phyloP scores from a whole-genome alignment of 495 filamentous ascomycete genomes.

The Margaritispora aquatica region DNA sequence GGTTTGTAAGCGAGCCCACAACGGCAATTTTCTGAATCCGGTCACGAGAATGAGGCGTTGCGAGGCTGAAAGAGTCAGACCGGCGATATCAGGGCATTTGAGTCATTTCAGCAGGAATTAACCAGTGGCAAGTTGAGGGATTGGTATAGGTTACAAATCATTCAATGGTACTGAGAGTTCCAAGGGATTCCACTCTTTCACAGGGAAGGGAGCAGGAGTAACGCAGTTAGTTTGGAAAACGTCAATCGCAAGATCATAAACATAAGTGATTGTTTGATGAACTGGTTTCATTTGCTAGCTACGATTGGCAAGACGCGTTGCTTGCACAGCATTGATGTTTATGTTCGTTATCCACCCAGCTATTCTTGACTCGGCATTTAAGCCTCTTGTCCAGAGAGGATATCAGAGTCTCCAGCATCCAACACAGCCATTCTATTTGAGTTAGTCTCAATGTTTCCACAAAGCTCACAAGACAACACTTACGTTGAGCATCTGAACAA shows the following conservation, averaged over 20 bases:
- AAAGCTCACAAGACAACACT: not conserved
- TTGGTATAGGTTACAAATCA: not conserved
- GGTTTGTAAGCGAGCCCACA: slow-evolving; percentile 15
- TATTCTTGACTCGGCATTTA: slow-evolving; percentile 31
- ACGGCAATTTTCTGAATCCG: slow-evolving; percentile 12
- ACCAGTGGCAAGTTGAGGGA: too few species aligned
- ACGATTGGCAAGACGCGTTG: too few species aligned
- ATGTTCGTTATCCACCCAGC: slow-evolving; percentile 2
- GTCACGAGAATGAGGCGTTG: not conserved
- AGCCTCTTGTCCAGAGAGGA: slow-evolving; percentile 64
- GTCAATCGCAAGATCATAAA: too few species aligned
- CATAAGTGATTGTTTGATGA: not conserved
- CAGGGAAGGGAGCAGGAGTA: too few species aligned
- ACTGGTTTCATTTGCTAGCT: not conserved
- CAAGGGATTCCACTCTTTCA: too few species aligned
- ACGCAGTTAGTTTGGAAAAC: not conserved
- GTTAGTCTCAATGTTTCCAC: not conserved
- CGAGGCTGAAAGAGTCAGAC: not conserved
- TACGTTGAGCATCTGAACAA: slow-evolving; percentile 77
- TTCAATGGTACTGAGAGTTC: too few species aligned
- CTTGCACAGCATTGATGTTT: not conserved
- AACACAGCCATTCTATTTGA: slow-evolving; percentile 67
- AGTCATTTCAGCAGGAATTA: not conserved
- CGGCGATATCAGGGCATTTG: not conserved
- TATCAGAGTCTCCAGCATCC: slow-evolving; percentile 97